Evolutionary conservation across 257 asterid species (phyloP).

Genomic region (Echites panduratus): DNA sequence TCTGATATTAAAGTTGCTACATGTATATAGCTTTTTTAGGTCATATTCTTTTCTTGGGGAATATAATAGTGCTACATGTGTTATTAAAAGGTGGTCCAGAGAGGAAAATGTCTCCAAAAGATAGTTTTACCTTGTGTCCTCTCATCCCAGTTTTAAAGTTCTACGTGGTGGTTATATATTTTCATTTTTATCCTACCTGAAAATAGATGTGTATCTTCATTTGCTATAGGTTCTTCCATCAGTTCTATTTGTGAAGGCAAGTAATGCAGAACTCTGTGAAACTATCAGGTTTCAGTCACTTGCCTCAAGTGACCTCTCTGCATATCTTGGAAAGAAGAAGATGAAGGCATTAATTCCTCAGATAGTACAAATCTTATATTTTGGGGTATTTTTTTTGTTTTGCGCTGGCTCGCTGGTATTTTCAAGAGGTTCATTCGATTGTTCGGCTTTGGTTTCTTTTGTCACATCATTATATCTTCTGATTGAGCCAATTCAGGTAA

Average conservation of each 20-base stretch:
- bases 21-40: background rate
- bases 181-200: background rate
- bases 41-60: background rate
- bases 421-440: slow-evolving; percentile 58
- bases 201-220: slow-evolving; percentile 12
- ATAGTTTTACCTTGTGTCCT: background rate
- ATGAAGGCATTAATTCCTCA: slow-evolving; percentile 88
- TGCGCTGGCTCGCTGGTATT: slow-evolving; percentile 48
- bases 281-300: slow-evolving; percentile 58
- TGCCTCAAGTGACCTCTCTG: slow-evolving; percentile 63
- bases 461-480: slow-evolving; percentile 70
- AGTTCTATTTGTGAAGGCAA: slow-evolving; percentile 86
- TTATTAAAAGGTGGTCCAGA: background rate
- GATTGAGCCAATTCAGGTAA: slow-evolving; percentile 88
- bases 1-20: background rate
- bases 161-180: background rate
- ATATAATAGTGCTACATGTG: too few relatives aligned
- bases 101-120: background rate
- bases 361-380: slow-evolving; percentile 56
- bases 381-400: slow-evolving; percentile 50
- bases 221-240: slow-evolving; percentile 70
- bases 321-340: slow-evolving; percentile 63
- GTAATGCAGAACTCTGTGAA: slow-evolving; percentile 68
- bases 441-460: slow-evolving; percentile 56
- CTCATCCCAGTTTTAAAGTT: background rate